These are phyloP conservation scores for Erodium maritimum DNA, from an alignment of 345 rosid species.

Conservation along the genomic window DNA sequence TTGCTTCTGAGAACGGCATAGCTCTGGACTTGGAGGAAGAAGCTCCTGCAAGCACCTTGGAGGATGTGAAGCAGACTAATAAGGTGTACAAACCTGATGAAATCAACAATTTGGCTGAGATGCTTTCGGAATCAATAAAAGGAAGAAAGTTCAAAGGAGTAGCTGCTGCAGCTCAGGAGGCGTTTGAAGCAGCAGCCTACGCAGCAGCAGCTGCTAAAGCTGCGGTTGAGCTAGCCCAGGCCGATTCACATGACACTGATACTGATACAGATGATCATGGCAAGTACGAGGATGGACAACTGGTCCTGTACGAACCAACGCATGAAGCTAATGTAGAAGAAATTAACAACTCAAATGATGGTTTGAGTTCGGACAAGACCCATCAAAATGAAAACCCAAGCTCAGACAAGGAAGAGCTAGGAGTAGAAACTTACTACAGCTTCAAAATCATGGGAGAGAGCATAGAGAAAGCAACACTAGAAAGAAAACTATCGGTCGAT, in stretches of 20 bases:
- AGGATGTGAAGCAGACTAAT: no score
- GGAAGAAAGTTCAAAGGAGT: constrained; percentile 17
- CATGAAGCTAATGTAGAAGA: no score
- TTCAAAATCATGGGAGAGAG: no score
- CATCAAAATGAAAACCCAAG: no score
- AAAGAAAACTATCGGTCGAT: not conserved
- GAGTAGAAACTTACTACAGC: no score
- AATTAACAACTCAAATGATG: not conserved
- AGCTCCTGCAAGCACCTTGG: not conserved
- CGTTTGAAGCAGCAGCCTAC: constrained; percentile 33
- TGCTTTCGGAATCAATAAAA: constrained; percentile 13
- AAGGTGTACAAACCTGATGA: not conserved
- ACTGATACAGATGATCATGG: constrained; percentile 12
- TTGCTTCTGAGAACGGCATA: constrained; percentile 26
- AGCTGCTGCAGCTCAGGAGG: constrained; percentile 31
- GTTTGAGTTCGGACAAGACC: not conserved
- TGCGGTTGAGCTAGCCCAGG: constrained; percentile 30
- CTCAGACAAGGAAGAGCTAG: no score
- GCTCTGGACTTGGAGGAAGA: constrained; percentile 17
- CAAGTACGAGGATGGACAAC: no score
- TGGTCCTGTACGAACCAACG: no score
- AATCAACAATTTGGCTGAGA: constrained; percentile 4
- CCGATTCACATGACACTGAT: constrained; percentile 11
- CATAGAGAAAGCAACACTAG: not conserved
- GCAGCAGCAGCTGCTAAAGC: constrained; percentile 47